phyloP scores from a whole-genome alignment of 2,329 filamentous ascomycete species.

The Colletotrichum spinosum region DNA sequence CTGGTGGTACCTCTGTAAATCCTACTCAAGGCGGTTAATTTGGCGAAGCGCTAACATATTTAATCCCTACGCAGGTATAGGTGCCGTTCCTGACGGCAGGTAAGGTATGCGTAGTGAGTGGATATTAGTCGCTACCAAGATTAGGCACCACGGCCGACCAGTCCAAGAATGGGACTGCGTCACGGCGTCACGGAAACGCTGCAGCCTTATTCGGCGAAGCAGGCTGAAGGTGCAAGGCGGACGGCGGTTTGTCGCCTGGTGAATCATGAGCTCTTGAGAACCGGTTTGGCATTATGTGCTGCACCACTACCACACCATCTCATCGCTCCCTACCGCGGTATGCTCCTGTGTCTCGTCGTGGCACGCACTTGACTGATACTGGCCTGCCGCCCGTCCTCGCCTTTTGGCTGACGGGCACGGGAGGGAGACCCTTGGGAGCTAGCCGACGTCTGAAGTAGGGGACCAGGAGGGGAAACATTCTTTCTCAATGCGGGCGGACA shows the following conservation, averaged over 20 bases:
- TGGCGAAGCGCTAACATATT: no score
- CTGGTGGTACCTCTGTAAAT: no score
- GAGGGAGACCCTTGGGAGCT: conserved; percentile 27
- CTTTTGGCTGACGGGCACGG: conserved; percentile 19
- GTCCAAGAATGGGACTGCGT: conserved; percentile 23
- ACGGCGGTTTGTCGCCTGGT: conserved; percentile 31
- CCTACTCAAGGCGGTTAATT: no score
- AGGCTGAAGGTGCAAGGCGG: conserved; percentile 3
- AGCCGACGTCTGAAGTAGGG: conserved; percentile 11
- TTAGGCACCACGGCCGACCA: conserved; percentile 16
- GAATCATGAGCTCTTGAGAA: conserved; percentile 32
- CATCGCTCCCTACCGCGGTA: no score
- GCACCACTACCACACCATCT: not conserved
- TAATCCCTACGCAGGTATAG: no score
- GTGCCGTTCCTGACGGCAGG: conserved; percentile 32
- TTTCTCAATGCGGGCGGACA: conserved; percentile 21
- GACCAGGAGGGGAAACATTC: conserved; percentile 8
- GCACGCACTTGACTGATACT: conserved; percentile 12
- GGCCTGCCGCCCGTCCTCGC: not conserved
- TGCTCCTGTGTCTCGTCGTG: conserved; percentile 10
- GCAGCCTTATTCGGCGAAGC: conserved; percentile 37
- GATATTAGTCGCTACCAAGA: no score
- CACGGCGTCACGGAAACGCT: conserved; percentile 11
- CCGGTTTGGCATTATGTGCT: conserved; percentile 17
- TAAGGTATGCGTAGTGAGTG: conserved; percentile 8